A percentile compares a stretch with the other conserved stretches of the same genome.
These are phyloP conservation scores for Stemphylium lycopersici DNA, from an alignment of 2,329 filamentous ascomycete species.

Conservation along the genomic window DNA sequence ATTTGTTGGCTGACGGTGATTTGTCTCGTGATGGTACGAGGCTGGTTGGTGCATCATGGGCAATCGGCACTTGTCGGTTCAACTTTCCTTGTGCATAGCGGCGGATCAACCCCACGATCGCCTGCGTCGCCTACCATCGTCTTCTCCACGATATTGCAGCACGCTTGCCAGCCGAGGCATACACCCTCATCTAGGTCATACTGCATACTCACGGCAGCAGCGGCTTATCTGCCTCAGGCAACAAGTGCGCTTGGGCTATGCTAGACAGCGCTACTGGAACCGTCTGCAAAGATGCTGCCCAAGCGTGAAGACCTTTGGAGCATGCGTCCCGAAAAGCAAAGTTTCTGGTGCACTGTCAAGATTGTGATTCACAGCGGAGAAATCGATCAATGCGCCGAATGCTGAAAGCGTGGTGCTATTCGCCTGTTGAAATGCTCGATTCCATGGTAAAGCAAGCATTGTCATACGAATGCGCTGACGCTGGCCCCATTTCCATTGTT, in stretches of 20 bases:
- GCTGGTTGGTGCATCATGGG: conserved; percentile 34
- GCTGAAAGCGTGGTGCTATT: too few relatives aligned
- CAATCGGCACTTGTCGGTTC: conserved; percentile 19
- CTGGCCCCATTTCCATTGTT: too few relatives aligned
- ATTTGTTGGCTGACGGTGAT: conserved; percentile 47
- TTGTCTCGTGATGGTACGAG: conserved; percentile 24
- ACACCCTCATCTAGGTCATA: conserved; percentile 8
- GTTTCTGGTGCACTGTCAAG: not conserved
- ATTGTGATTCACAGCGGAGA: too few relatives aligned
- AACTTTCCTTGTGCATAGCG: conserved; percentile 13
- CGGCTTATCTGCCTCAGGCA: not conserved
- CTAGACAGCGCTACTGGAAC: not conserved
- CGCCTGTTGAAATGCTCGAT: too few relatives aligned
- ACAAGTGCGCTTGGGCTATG: not conserved
- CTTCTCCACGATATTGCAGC: conserved; percentile 11
- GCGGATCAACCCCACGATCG: conserved; percentile 22
- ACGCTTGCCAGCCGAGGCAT: conserved; percentile 6
- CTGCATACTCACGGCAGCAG: conserved; percentile 11
- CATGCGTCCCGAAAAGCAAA: not conserved
- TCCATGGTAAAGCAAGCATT: too few relatives aligned
- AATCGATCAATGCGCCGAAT: too few relatives aligned
- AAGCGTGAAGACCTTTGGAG: not conserved
- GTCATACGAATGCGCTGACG: too few relatives aligned
- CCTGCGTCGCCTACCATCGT: conserved; percentile 17
- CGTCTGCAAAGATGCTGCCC: not conserved